Percentiles rank a stretch among this genome's conserved stretches.
These are phyloP conservation scores for Podospora pseudoanserina DNA, from an alignment of 495 filamentous ascomycete genomes.

Conservation along the genomic window DNA sequence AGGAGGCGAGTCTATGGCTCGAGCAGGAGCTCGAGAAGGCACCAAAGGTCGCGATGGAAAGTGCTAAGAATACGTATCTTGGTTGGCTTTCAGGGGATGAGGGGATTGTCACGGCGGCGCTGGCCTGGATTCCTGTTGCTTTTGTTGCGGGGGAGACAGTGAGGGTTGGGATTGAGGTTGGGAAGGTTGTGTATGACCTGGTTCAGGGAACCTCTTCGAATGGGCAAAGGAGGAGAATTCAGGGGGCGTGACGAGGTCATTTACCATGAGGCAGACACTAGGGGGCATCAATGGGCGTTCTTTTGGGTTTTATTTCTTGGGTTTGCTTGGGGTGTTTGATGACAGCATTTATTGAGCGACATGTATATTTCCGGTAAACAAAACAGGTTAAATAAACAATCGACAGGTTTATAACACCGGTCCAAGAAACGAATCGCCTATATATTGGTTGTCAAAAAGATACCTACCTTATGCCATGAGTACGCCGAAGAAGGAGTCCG, in stretches of 20 bases:
- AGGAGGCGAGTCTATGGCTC: not conserved
- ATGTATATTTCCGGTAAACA: not conserved
- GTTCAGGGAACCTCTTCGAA: not conserved
- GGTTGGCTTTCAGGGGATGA: constrained; percentile 11
- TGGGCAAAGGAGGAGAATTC: not conserved
- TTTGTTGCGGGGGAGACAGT: constrained; percentile 9
- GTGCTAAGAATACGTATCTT: constrained; percentile 5
- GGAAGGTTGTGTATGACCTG: constrained; percentile 1
- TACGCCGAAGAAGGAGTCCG: not conserved
- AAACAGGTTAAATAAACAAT: not conserved
- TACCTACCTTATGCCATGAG: not conserved
- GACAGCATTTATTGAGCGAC: not conserved
- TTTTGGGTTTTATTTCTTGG: not conserved
- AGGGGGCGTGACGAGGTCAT: not conserved
- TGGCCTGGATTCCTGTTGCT: constrained; percentile 12
- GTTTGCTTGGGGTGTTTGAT: not conserved
- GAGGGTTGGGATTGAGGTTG: constrained; percentile 13
- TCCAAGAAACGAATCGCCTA: not conserved
- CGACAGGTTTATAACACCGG: not conserved
- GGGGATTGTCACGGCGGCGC: constrained; percentile 8
- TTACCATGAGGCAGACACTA: not conserved
- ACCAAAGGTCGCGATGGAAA: constrained; percentile 8
- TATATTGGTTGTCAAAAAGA: too few relatives aligned
- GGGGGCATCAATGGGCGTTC: not conserved
- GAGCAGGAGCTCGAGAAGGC: constrained; percentile 2